Percentiles rank a stretch among this genome's conserved stretches.
phyloP scores from a whole-genome alignment of 2,329 filamentous ascomycete species.

The Phialophora macrospora region DNA sequence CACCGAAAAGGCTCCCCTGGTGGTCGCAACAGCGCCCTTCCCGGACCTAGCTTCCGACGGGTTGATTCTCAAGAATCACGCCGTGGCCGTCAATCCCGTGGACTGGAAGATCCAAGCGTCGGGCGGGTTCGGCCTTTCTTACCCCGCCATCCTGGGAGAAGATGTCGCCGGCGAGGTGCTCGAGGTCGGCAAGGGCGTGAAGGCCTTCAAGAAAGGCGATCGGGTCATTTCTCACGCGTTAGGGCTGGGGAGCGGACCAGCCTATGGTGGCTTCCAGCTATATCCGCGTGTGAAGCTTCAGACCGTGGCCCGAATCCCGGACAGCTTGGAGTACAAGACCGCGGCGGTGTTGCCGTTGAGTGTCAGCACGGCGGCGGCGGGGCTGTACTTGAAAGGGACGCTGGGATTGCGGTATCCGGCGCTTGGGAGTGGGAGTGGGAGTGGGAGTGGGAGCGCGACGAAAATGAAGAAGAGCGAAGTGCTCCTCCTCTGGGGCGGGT shows the following conservation, averaged over 20 bases:
- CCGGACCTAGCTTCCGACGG: slow-evolving; percentile 13
- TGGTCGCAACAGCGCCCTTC: slow-evolving; percentile 23
- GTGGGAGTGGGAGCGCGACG: no score
- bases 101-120: slow-evolving; percentile 23
- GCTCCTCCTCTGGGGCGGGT: slow-evolving; percentile 51
- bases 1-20: slow-evolving; percentile 15
- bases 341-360: slow-evolving; percentile 47
- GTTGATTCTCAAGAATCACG: slow-evolving; percentile 22
- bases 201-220: slow-evolving; percentile 51
- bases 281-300: slow-evolving; percentile 38
- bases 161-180: slow-evolving; percentile 55
- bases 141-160: slow-evolving; percentile 49
- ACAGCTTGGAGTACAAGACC: slow-evolving; percentile 41
- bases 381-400: slow-evolving; percentile 41
- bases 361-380: slow-evolving; percentile 43
- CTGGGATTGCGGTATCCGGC: slow-evolving; percentile 39
- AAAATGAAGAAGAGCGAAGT: slow-evolving; percentile 22
- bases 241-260: slow-evolving; percentile 42
- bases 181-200: slow-evolving; percentile 48
- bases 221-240: slow-evolving; percentile 18
- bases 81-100: slow-evolving; percentile 24
- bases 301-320: slow-evolving; percentile 42
- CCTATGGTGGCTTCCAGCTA: slow-evolving; percentile 46
- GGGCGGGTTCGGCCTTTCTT: slow-evolving; percentile 31
- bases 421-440: not conserved